Evolutionary conservation across 371 early-diverging fungal species (phyloP), one percentile per base, ranked within the genome.

Genomic region (Lichtheimia corymbifera): DNA sequence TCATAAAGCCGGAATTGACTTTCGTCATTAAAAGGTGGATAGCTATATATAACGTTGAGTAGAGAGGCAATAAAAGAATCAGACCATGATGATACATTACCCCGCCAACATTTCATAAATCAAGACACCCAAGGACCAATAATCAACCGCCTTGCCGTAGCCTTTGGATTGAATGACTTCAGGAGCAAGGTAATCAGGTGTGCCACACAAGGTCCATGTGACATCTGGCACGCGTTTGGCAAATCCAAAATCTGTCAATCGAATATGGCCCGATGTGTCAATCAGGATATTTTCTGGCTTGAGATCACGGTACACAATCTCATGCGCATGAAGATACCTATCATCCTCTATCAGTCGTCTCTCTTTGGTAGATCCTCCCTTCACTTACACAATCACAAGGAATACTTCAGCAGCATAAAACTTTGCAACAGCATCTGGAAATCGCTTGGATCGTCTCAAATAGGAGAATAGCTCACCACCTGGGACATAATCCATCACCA

Each of bases 191-290:
- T 97, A 98, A 73, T 97, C 97, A 12, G 98, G 99, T 15, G 99
- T 98, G 7, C 99, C 99, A 73, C 97, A 97, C 27, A 94, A 68
- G 6, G 92, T 93, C 91, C 91, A 91, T 50, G 92, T 92, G 68
- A 90, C 82, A 68, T 95, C 93, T 14, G 91, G 89, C 0, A 97
- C 92, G 61, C 90, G 79, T 67, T 97, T 98, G 49, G 98, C 96
- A 80, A 99, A 98, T 11, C 99, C 99, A 81, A 99, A 96, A 76
- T 99, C 99, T 4, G 97, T 95, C 65, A 99, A 91, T 79, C 96
- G 96, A 68, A 99, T 92, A 72, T 99, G 95, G 1, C 99, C 99
- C 58, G 81, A 76, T 20, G 80, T 70, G 65, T 91, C 93, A 61
- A 97, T 74, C 50, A 97, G 71, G 57, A 97, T 72, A 72, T 97